phyloP scores from a whole-genome alignment of 1,284 basidiomycete genomes.

The Ceratobasidium sp. region DNA sequence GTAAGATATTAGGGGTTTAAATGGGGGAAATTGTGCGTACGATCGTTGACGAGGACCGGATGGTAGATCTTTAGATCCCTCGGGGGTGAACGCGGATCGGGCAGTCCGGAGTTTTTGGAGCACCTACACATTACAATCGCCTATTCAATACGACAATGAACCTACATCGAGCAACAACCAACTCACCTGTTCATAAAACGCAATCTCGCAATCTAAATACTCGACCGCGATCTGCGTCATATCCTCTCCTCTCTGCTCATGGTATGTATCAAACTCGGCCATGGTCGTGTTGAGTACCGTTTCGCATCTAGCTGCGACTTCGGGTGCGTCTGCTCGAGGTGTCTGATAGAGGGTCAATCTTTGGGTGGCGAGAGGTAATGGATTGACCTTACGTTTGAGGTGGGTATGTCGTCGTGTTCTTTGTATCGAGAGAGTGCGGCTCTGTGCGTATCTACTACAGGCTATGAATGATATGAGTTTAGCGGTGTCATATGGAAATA shows the following conservation, averaged over 20 bases:
- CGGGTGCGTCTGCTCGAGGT: slow-evolving; percentile 50
- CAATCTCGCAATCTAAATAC: slow-evolving; percentile 81
- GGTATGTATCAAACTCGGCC: slow-evolving; percentile 87
- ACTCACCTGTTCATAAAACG: slow-evolving; percentile 74
- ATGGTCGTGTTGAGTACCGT: slow-evolving; percentile 89
- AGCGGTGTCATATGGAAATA: background rate
- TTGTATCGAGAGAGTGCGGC: slow-evolving; percentile 74
- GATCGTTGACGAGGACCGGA: slow-evolving; percentile 69
- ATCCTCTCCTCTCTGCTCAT: slow-evolving; percentile 78
- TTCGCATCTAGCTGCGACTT: slow-evolving; percentile 80
- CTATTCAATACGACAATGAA: background rate
- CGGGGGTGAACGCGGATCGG: slow-evolving; percentile 64
- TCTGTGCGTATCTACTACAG: slow-evolving; percentile 77
- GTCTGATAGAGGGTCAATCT: background rate
- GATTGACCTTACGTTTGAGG: background rate
- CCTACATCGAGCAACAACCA: background rate
- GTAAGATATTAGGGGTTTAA: background rate
- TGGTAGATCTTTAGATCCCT: slow-evolving; percentile 62
- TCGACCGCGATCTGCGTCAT: slow-evolving; percentile 70
- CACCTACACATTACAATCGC: slow-evolving; percentile 58
- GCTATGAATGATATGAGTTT: slow-evolving; percentile 57
- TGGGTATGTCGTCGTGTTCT: slow-evolving; percentile 53
- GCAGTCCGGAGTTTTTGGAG: slow-evolving; percentile 68
- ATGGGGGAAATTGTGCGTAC: background rate
- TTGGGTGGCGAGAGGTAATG: background rate